Conservation (phyloP, 2,329 filamentous ascomycete genomes). For the Fusarium lyarnte region DNA sequence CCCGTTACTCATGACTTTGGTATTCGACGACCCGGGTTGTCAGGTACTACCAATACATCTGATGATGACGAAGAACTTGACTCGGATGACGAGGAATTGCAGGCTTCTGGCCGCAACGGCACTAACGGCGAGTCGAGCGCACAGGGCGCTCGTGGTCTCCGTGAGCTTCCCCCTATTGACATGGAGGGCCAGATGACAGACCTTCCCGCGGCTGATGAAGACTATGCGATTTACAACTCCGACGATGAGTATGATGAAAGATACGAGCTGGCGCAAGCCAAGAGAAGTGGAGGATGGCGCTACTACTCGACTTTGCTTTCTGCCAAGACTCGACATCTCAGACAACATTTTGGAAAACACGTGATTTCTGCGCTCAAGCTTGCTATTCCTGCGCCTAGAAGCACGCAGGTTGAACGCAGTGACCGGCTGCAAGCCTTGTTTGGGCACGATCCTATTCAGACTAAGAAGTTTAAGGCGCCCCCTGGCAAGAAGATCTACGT, state of each 20-base stretch:
- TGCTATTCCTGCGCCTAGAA: constrained; percentile 65
- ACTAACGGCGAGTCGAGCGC: constrained; percentile 51
- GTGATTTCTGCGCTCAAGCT: constrained; percentile 57
- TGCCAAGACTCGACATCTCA: constrained; percentile 55
- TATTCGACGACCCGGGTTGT: constrained; percentile 81
- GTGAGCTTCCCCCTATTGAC: constrained; percentile 63
- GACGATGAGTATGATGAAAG: constrained; percentile 78
- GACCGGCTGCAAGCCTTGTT: constrained; percentile 64
- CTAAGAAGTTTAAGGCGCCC: constrained; percentile 74
- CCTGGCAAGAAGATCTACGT: constrained; percentile 94
- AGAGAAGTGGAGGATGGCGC: constrained; percentile 77
- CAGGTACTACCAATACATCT: constrained; percentile 79
- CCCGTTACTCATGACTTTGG: constrained; percentile 89
- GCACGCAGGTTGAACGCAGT: constrained; percentile 66
- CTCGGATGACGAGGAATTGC: constrained; percentile 69
- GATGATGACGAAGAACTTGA: constrained; percentile 78
- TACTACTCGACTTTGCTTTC: constrained; percentile 72
- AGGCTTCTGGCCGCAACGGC: constrained; percentile 13
- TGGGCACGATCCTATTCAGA: constrained; percentile 64
- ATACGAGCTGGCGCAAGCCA: constrained; percentile 80
- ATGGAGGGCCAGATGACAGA: constrained; percentile 84
- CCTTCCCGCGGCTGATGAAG: constrained; percentile 67
- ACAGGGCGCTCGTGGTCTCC: constrained; percentile 48
- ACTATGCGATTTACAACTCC: constrained; percentile 91
- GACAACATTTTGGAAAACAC: constrained; percentile 55